Conservation (phyloP, 2,329 filamentous ascomycete species). For the Pseudogymnoascus sp. region DNA sequence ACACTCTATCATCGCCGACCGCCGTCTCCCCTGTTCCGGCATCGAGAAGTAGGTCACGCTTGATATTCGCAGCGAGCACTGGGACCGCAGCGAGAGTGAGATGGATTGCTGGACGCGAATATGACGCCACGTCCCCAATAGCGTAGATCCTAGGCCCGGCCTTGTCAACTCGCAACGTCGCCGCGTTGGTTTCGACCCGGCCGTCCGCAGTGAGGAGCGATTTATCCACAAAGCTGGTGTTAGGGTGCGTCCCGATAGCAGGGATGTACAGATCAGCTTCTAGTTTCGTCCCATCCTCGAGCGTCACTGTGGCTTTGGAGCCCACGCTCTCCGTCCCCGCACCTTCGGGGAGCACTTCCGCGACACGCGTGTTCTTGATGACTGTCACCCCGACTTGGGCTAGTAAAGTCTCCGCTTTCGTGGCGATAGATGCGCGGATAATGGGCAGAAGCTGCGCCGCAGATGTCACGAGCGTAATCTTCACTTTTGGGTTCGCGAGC, state of each 20-base stretch:
- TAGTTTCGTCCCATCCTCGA: slow-evolving; percentile 34
- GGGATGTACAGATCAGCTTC: slow-evolving; percentile 43
- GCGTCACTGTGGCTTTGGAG: slow-evolving; percentile 29
- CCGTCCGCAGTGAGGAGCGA: slow-evolving; percentile 30
- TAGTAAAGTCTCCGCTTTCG: slow-evolving; percentile 36
- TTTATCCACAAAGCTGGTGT: slow-evolving; percentile 34
- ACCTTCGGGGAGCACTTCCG: slow-evolving; percentile 24
- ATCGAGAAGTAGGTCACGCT: slow-evolving; percentile 39
- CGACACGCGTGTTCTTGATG: slow-evolving; percentile 35
- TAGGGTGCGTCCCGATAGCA: slow-evolving; percentile 36
- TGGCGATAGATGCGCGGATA: slow-evolving; percentile 33
- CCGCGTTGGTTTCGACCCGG: slow-evolving; percentile 32
- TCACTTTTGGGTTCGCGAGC: slow-evolving; percentile 30
- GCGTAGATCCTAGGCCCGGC: slow-evolving; percentile 38
- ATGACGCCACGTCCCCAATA: slow-evolving; percentile 38
- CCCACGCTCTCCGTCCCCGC: slow-evolving; percentile 27
- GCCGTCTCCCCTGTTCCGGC: slow-evolving; percentile 21
- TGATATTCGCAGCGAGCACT: slow-evolving; percentile 40
- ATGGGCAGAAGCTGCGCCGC: slow-evolving; percentile 34
- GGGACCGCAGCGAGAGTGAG: slow-evolving; percentile 36
- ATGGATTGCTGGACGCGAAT: slow-evolving; percentile 36
- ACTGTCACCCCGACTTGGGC: slow-evolving; percentile 41
- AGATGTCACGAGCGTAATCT: slow-evolving; percentile 40
- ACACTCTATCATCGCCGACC: slow-evolving; percentile 29
- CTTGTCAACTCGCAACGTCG: slow-evolving; percentile 33